phyloP scores from a whole-genome alignment of 148 eudicot genomes.

The Silene uniflora region DNA sequence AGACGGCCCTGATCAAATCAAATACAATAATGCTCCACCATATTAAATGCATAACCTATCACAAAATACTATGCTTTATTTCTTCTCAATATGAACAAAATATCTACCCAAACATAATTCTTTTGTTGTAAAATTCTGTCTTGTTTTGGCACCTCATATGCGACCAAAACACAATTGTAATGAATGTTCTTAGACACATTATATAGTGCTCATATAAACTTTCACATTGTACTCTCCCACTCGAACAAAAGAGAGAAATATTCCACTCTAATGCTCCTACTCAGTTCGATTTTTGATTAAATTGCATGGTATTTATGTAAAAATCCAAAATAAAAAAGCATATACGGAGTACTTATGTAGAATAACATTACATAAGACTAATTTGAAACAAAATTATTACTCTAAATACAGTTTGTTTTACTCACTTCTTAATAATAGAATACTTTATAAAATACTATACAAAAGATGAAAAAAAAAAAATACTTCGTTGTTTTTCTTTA shows the following conservation, averaged over 20 bases:
- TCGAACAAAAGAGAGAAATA: not conserved
- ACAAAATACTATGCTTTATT: not conserved
- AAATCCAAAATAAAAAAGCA: not conserved
- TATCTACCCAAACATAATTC: not conserved
- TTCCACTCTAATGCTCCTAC: too few relatives aligned
- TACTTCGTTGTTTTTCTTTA: too few relatives aligned
- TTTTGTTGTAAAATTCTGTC: not conserved
- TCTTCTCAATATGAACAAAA: not conserved
- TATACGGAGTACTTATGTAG: too few relatives aligned
- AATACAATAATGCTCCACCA: not conserved
- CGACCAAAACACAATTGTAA: not conserved
- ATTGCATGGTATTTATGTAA: too few relatives aligned
- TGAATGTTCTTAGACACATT: not conserved
- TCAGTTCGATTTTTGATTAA: too few relatives aligned
- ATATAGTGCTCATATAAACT: not conserved
- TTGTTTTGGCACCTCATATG: constrained; percentile 5
- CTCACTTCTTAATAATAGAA: too few relatives aligned
- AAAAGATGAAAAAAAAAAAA: too few relatives aligned
- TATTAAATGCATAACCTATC: not conserved
- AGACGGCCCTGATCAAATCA: too few relatives aligned
- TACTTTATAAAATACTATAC: too few relatives aligned
- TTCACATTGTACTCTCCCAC: not conserved
- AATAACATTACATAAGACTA: too few relatives aligned
- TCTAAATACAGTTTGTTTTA: too few relatives aligned
- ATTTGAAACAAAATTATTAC: too few relatives aligned